Evolutionary conservation across 192 early-diverging fungal genomes (phyloP), one percentile per base, ranked within the genome.

Genomic region (Coemansia sp.): DNA sequence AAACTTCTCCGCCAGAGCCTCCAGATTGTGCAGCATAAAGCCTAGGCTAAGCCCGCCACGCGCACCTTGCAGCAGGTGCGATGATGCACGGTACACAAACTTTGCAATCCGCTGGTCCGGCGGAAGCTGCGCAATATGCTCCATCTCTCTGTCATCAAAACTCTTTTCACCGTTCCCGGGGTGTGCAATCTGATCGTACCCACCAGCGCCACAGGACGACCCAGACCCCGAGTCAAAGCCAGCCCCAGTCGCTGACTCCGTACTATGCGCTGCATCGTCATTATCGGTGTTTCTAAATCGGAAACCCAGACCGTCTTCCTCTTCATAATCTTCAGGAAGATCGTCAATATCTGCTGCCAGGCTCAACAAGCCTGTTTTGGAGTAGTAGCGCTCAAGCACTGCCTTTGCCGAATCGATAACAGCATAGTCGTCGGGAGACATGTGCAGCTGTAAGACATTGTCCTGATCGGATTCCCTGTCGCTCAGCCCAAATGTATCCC

Each of bases 91-190:
- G 52, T 56, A 68, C 20, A 81, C 61, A 56, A 81, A 81, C 59
- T 81, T 81, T 69, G 79, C 79, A 28, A 81, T 72, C 23, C 79
- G 79, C 74, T 81, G 79, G 61, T 73, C 70, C 1, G 74, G 70
- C 4, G 79, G 74, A 37, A 81, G 64, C 45, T 40, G 60, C 9
- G 74, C 74, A 42, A 73, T 76, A 40, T 42, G 60, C 56, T 81
- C 79, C 70, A 75, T 46, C 49, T 81, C 79, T 23, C 39, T 53
- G 45, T 81, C 79, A 3, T 69, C 70, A n/a, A 52, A 58, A 23
- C 57, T 33, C 64, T 68, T 59, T 35, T 67, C 63, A 16, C 28
- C 55, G 30, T 16, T 57, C n/a, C 31, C 55, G 8, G 31, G 31
- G 13, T 57, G 55, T 21, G 30, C 16, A 33, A 33, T 4, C 18